A percentile compares a stretch with the other conserved stretches of the same genome.
Evolutionary conservation across 2,329 filamentous ascomycete genomes (phyloP).

Genomic region (Ophiostoma australiae): DNA sequence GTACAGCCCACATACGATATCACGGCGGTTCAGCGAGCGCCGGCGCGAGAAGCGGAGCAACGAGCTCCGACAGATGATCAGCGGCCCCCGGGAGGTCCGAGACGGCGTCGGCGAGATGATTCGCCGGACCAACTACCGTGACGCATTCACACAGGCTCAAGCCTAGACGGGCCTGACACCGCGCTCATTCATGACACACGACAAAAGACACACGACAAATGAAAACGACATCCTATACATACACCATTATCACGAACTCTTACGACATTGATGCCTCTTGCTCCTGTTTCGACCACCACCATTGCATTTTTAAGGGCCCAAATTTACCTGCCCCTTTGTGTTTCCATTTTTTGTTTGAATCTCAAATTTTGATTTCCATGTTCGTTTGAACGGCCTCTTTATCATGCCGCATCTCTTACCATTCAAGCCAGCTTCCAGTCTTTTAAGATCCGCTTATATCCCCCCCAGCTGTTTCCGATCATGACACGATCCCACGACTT

Average conservation of each 20-base stretch:
- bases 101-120: constrained; percentile 57
- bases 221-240: neutral
- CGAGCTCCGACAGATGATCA: constrained; percentile 57
- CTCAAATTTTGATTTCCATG: neutral
- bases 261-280: constrained; percentile 4
- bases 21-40: constrained; percentile 53
- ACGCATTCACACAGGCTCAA: constrained; percentile 30
- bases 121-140: constrained; percentile 41
- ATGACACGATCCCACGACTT: constrained; percentile 1
- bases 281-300: neutral
- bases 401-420: neutral
- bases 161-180: constrained; percentile 21
- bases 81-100: constrained; percentile 52
- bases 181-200: neutral
- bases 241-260: constrained; percentile 2
- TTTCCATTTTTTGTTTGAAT: neutral
- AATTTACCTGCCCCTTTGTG: neutral
- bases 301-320: constrained; percentile 1
- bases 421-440: neutral
- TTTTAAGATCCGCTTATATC: neutral
- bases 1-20: constrained; percentile 47
- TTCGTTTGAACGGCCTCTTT: neutral
- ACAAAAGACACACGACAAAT: neutral
- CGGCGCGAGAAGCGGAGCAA: constrained; percentile 54
- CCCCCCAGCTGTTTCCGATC: neutral